phyloP scores from a whole-genome alignment of 2,329 filamentous ascomycete genomes.

The Chaetomiaceae sp. region DNA sequence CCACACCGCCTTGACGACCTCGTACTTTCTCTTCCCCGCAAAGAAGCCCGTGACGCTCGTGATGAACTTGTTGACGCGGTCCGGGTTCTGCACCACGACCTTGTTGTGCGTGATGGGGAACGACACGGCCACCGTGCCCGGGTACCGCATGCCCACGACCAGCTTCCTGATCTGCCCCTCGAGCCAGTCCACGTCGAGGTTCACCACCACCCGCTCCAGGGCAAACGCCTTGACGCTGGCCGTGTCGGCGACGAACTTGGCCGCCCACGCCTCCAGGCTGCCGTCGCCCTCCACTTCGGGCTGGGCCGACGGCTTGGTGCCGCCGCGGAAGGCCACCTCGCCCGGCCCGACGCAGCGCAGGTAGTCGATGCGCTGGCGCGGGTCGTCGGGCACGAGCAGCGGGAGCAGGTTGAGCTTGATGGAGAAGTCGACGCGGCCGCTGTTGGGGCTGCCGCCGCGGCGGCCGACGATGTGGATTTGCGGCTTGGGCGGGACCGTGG shows the following conservation, averaged over 20 bases:
- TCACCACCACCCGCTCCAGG: constrained; percentile 49
- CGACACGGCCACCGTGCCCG: constrained; percentile 44
- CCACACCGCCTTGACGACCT: constrained; percentile 54
- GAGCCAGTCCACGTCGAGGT: constrained; percentile 52
- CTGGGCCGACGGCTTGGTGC: constrained; percentile 38
- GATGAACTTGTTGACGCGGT: constrained; percentile 52
- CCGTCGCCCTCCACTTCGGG: constrained; percentile 37
- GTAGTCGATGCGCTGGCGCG: constrained; percentile 47
- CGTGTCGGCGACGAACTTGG: constrained; percentile 43
- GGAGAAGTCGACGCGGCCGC: constrained; percentile 43
- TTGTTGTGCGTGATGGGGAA: constrained; percentile 48
- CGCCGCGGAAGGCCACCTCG: constrained; percentile 49
- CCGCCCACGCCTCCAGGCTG: constrained; percentile 47
- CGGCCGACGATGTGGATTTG: constrained; percentile 47
- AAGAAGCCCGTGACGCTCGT: constrained; percentile 50
- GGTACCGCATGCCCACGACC: constrained; percentile 47
- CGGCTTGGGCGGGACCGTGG: constrained; percentile 52
- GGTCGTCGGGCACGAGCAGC: constrained; percentile 47
- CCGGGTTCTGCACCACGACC: constrained; percentile 48
- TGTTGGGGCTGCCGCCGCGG: constrained; percentile 32
- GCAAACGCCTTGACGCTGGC: constrained; percentile 45
- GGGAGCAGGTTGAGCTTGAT: constrained; percentile 53
- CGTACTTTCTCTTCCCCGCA: constrained; percentile 50
- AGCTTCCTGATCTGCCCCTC: constrained; percentile 52
- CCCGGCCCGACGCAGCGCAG: constrained; percentile 46